phyloP scores from a whole-genome alignment of 139 green algal genomes.

The Auxenochlorella pyrenoidosa region DNA sequence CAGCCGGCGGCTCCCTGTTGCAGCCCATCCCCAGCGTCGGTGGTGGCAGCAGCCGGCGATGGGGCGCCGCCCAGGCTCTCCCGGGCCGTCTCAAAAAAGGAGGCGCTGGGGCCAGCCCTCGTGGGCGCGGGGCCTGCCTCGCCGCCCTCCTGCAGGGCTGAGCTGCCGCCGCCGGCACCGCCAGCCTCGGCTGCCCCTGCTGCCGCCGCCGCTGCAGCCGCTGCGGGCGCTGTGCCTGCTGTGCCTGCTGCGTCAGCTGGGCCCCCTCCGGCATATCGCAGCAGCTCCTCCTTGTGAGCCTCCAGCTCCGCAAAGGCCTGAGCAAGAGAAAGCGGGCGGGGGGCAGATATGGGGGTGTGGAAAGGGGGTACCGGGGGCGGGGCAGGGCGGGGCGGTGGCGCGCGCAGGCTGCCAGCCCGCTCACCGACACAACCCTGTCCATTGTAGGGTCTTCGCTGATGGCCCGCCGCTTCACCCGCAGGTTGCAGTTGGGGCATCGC shows the following conservation, averaged over 20 bases:
- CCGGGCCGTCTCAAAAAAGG: background rate
- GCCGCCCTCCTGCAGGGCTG: background rate
- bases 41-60: background rate
- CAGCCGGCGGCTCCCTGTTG: background rate
- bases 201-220: background rate
- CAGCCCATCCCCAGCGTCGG: background rate
- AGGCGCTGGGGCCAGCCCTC: background rate
- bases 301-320: slow-evolving; percentile 30
- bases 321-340: background rate
- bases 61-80: slow-evolving; percentile 9
- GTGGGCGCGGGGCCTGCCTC: background rate
- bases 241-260: background rate
- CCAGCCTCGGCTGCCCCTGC: background rate
- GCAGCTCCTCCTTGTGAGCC: slow-evolving; percentile 20
- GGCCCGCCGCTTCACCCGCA: slow-evolving; percentile 27
- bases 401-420: background rate
- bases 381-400: background rate
- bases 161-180: background rate
- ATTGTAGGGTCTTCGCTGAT: slow-evolving; percentile 46
- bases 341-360: background rate
- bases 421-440: slow-evolving; percentile 39
- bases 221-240: background rate
- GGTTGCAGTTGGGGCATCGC: slow-evolving; percentile 55
- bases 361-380: background rate
- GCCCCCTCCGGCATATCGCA: background rate